Percentiles rank a stretch among this genome's conserved stretches.
These are phyloP conservation scores for Globisporangium orthogonon DNA, from an alignment of 352 stramenopile species.

Conservation along the genomic window DNA sequence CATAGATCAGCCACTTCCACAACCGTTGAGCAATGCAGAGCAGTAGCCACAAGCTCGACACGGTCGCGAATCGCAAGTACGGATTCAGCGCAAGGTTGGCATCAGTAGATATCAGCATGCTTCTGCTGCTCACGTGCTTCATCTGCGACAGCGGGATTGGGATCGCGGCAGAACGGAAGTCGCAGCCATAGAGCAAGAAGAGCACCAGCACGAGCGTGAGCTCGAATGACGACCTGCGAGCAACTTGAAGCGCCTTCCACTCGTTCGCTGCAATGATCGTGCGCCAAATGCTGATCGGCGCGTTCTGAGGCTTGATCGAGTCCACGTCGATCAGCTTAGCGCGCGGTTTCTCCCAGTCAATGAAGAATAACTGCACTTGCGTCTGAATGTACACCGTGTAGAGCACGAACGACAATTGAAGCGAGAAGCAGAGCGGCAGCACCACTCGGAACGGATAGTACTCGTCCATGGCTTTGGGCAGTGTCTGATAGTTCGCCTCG, in stretches of 20 bases:
- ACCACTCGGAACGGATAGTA: conserved; percentile 86
- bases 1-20: conserved; percentile 88
- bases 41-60: conserved; percentile 80
- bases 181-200: conserved; percentile 85
- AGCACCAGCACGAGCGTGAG: conserved; percentile 82
- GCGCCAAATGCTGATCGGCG: conserved; percentile 89
- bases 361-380: conserved; percentile 83
- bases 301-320: conserved; percentile 30
- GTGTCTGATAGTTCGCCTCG: conserved; percentile 37
- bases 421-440: conserved; percentile 77
- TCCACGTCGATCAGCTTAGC: conserved; percentile 59
- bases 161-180: conserved; percentile 39
- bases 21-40: conserved; percentile 71
- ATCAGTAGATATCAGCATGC: conserved; percentile 36
- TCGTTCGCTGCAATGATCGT: conserved; percentile 93
- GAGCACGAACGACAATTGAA: conserved; percentile 70
- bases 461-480: conserved; percentile 55
- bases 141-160: conserved; percentile 53
- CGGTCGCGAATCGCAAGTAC: conserved; percentile 88
- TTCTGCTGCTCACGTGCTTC: conserved; percentile 21
- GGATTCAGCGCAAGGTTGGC: conserved; percentile 61
- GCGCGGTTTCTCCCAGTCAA: conserved; percentile 92
- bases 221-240: conserved; percentile 65
- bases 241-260: conserved; percentile 89
- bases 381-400: conserved; percentile 77